phyloP scores from a whole-genome alignment of 2,329 filamentous ascomycete genomes.

The Aspergillus pseudoviridinutans region DNA sequence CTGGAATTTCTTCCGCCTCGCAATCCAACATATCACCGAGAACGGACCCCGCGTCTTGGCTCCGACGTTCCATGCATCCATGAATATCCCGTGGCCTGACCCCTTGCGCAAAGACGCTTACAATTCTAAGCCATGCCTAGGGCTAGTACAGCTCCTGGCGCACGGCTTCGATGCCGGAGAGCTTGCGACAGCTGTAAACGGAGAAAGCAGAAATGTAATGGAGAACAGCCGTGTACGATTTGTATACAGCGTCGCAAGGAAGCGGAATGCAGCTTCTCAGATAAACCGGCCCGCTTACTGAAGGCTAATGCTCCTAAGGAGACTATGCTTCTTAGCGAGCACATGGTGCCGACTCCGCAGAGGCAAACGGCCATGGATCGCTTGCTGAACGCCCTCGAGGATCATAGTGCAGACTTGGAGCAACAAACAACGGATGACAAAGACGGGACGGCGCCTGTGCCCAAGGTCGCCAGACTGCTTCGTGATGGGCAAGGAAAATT shows the following conservation, averaged over 20 bases:
- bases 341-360: conserved; percentile 25
- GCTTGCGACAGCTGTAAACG: conserved; percentile 46
- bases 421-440: conserved; percentile 27
- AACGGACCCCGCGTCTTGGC: neutral
- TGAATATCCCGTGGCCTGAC: neutral
- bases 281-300: conserved; percentile 34
- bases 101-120: neutral
- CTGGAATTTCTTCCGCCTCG: neutral
- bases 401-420: conserved; percentile 27
- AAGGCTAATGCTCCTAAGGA: conserved; percentile 26
- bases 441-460: conserved; percentile 32
- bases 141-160: conserved; percentile 26
- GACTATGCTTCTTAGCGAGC: conserved; percentile 32
- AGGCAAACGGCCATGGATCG: conserved; percentile 33
- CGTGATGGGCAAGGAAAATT: conserved; percentile 52
- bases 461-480: conserved; percentile 43
- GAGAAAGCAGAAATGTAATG: conserved; percentile 52
- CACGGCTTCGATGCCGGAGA: conserved; percentile 33
- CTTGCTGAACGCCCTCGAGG: conserved; percentile 30
- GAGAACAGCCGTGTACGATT: conserved; percentile 49
- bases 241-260: conserved; percentile 43
- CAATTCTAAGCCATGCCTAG: conserved; percentile 22
- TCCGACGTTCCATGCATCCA: neutral
- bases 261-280: conserved; percentile 40
- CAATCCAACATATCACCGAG: neutral